Conservation (phyloP, 305 asterid species). For the Coffea humblotiana region DNA sequence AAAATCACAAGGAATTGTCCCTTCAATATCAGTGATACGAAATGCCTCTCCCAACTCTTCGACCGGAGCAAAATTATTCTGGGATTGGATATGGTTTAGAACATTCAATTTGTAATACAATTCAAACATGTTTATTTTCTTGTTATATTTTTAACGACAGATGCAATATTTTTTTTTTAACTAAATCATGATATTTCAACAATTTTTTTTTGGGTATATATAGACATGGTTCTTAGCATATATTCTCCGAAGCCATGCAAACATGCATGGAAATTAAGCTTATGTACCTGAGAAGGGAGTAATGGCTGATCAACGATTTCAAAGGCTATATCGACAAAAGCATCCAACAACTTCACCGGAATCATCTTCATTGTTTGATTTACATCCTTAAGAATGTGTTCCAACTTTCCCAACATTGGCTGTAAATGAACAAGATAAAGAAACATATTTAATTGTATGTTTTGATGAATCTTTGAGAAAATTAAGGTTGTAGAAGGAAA, state of each 20-base stretch:
- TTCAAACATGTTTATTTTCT: background rate
- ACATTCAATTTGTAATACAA: too few relatives aligned
- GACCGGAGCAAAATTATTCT: conserved; percentile 58
- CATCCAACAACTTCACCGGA: conserved; percentile 34
- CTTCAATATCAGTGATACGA: conserved; percentile 18
- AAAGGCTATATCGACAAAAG: conserved; percentile 41
- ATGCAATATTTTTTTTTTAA: too few relatives aligned
- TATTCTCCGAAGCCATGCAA: too few relatives aligned
- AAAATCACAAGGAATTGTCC: conserved; percentile 46
- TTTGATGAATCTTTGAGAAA: background rate
- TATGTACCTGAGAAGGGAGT: conserved; percentile 50
- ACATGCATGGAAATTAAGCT: background rate
- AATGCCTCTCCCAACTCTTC: conserved; percentile 42
- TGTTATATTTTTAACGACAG: background rate
- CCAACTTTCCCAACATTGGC: conserved; percentile 4
- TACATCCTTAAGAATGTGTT: conserved; percentile 12
- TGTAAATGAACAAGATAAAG: background rate
- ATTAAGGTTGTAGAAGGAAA: background rate
- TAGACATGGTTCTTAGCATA: background rate
- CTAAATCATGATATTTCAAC: too few relatives aligned
- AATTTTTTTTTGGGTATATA: background rate
- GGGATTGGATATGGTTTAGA: background rate
- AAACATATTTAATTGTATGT: background rate
- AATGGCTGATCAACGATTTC: conserved; percentile 48
- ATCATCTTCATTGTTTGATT: conserved; percentile 28